A percentile compares a stretch with the other conserved stretches of the same genome.
Evolutionary conservation across 768 basidiomycete species (phyloP).

Genomic region (Leccinellum luteum): DNA sequence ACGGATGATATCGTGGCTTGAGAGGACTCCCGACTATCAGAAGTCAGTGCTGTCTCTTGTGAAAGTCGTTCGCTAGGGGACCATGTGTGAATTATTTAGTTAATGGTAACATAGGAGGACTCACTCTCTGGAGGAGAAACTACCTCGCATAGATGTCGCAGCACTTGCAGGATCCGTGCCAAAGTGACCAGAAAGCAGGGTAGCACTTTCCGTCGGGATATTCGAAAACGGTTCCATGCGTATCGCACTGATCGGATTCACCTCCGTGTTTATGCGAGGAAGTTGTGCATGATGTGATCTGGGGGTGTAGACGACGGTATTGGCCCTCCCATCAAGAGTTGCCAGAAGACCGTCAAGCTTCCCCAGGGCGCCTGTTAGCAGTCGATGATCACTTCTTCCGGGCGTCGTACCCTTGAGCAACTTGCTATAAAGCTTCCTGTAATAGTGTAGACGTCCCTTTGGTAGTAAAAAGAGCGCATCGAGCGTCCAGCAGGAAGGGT

Average conservation of each 20-base stretch:
- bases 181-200: constrained; percentile 23
- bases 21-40: constrained; percentile 51
- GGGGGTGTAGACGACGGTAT: constrained; percentile 28
- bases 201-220: not conserved
- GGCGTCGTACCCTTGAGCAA: constrained; percentile 84
- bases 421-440: constrained; percentile 84
- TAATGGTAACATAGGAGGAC: constrained; percentile 19
- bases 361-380: constrained; percentile 78
- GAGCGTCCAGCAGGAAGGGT: constrained; percentile 67
- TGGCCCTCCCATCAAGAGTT: constrained; percentile 59
- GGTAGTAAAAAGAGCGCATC: constrained; percentile 89
- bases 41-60: constrained; percentile 54
- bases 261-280: not conserved
- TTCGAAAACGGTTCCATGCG: not conserved
- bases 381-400: constrained; percentile 80
- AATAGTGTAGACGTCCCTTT: constrained; percentile 81
- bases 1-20: constrained; percentile 56
- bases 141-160: constrained; percentile 50
- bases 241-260: not conserved
- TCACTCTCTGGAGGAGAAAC: constrained; percentile 56
- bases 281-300: not conserved
- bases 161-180: constrained; percentile 38
- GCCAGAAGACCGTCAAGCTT: constrained; percentile 73
- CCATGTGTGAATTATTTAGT: constrained; percentile 6
- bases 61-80: constrained; percentile 55